Evolutionary conservation across 2,329 filamentous ascomycete genomes (phyloP).

Genomic region (Aureobasidium mangrovei): DNA sequence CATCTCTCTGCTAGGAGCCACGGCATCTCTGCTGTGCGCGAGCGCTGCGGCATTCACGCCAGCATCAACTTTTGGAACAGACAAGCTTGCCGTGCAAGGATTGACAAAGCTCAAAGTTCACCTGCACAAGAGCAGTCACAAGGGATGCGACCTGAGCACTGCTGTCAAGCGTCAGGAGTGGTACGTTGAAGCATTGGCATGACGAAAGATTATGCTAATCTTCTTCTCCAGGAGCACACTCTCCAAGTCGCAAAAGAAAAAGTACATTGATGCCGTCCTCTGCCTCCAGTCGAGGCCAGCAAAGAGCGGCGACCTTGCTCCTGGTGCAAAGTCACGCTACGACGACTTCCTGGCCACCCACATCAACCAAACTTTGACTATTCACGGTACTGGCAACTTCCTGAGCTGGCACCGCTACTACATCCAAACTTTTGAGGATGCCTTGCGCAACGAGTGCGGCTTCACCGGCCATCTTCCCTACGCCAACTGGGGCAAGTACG

Average conservation of each 20-base stretch:
- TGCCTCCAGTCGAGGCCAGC: slow-evolving; percentile 24
- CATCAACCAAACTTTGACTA: slow-evolving; percentile 21
- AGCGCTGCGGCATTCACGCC: slow-evolving; percentile 18
- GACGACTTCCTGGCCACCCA: slow-evolving; percentile 25
- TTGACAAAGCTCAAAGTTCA: slow-evolving; percentile 22
- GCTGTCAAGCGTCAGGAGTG: slow-evolving; percentile 36
- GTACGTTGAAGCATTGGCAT: slow-evolving; percentile 14
- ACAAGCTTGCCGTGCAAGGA: slow-evolving; percentile 20
- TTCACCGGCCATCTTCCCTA: slow-evolving; percentile 39
- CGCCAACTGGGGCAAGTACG: slow-evolving; percentile 45
- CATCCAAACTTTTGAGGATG: slow-evolving; percentile 34
- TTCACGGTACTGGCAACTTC: slow-evolving; percentile 21
- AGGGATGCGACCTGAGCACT: slow-evolving; percentile 24
- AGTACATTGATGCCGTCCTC: slow-evolving; percentile 25
- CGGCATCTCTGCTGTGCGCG: not conserved
- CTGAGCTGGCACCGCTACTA: slow-evolving; percentile 35
- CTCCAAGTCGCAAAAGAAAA: slow-evolving; percentile 20
- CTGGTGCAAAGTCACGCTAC: slow-evolving; percentile 22
- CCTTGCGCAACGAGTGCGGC: slow-evolving; percentile 34
- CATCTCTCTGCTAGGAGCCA: not conserved
- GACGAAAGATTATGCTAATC: not conserved
- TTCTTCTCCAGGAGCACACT: slow-evolving; percentile 17
- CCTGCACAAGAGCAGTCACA: not conserved
- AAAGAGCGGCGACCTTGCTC: slow-evolving; percentile 15
- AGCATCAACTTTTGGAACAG: slow-evolving; percentile 21